A percentile compares a stretch with the other conserved stretches of the same genome.
Evolutionary conservation across 352 stramenopile species (phyloP).

Genomic region (Globisporangium yorkense): DNA sequence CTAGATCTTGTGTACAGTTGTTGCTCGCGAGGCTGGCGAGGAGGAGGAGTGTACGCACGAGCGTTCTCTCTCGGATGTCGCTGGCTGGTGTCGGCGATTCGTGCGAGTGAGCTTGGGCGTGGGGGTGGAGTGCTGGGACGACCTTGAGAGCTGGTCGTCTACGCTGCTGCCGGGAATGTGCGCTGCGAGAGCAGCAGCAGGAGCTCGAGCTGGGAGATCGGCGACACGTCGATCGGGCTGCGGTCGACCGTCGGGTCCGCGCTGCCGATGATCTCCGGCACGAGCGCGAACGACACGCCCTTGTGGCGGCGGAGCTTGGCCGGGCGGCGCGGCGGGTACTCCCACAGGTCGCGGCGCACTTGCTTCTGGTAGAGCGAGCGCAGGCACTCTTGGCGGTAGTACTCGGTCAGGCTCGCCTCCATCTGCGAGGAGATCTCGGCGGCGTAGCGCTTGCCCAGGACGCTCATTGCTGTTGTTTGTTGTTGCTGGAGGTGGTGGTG

Average conservation of each 20-base stretch:
- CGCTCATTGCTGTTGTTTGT: conserved; percentile 21
- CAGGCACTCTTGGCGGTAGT: conserved; percentile 78
- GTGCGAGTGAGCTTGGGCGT: background rate
- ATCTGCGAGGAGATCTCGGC: conserved; percentile 42
- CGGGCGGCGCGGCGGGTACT: conserved; percentile 28
- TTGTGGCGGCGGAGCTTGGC: conserved; percentile 20
- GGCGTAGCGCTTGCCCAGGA: conserved; percentile 61
- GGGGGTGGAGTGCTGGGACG: background rate
- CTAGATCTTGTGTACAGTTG: conserved; percentile 7
- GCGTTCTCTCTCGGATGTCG: background rate
- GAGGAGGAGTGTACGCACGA: background rate
- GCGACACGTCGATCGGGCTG: conserved; percentile 69
- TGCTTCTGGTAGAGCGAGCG: conserved; percentile 70
- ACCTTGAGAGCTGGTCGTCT: conserved; percentile 2
- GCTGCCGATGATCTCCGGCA: conserved; percentile 61
- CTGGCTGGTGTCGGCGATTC: no score
- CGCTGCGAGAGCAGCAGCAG: conserved; percentile 66
- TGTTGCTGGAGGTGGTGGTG: conserved; percentile 12
- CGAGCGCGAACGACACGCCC: conserved; percentile 60
- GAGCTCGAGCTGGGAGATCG: conserved; percentile 69
- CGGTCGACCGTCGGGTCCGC: conserved; percentile 70
- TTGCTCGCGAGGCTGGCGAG: background rate
- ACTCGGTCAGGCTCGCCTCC: conserved; percentile 73
- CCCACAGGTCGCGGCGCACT: conserved; percentile 30
- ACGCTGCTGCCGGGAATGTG: conserved; percentile 44